A percentile compares a stretch with the other conserved stretches of the same genome.
Conservation (phyloP, 495 filamentous ascomycete species). For the Hyaloscypha bicolor region DNA sequence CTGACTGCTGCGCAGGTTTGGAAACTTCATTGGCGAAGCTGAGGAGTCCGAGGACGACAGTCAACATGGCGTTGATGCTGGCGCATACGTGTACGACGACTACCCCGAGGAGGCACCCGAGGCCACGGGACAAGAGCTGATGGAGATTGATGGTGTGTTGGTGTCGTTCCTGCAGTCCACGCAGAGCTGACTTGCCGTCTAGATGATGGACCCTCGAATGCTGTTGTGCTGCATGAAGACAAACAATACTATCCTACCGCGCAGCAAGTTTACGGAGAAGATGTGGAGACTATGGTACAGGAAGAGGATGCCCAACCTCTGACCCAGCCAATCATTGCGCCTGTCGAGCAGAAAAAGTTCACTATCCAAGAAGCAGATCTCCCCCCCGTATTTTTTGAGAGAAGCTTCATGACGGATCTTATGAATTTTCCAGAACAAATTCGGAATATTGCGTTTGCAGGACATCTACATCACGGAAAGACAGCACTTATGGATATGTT, state of each 20-base stretch:
- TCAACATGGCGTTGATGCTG: conserved; percentile 69
- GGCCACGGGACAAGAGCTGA: conserved; percentile 75
- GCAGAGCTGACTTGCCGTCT: conserved; percentile 22
- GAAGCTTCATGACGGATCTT: conserved; percentile 89
- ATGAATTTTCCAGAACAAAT: conserved; percentile 95
- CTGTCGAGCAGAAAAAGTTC: conserved; percentile 93
- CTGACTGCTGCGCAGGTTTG: conserved; percentile 67
- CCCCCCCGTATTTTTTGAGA: conserved; percentile 81
- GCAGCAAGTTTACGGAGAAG: conserved; percentile 89
- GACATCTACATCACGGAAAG: conserved; percentile 96
- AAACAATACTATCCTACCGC: conserved; percentile 99
- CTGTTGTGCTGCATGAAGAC: conserved; percentile 95
- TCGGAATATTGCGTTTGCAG: conserved; percentile 87
- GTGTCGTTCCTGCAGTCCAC: conserved; percentile 3
- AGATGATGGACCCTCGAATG: conserved; percentile 92
- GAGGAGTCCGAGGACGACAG: conserved; percentile 82
- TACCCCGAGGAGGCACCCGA: conserved; percentile 65
- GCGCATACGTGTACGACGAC: conserved; percentile 79
- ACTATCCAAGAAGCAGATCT: conserved; percentile 88
- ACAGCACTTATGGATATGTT: conserved; percentile 99
- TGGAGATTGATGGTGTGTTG: conserved; percentile 84
- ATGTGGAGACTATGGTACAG: conserved; percentile 93
- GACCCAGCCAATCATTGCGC: conserved; percentile 89
- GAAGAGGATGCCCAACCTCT: conserved; percentile 96
- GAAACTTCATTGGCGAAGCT: conserved; percentile 93